Evolutionary conservation across 148 eudicot species (phyloP).

Genomic region (Mesembryanthemum crystallinum): DNA sequence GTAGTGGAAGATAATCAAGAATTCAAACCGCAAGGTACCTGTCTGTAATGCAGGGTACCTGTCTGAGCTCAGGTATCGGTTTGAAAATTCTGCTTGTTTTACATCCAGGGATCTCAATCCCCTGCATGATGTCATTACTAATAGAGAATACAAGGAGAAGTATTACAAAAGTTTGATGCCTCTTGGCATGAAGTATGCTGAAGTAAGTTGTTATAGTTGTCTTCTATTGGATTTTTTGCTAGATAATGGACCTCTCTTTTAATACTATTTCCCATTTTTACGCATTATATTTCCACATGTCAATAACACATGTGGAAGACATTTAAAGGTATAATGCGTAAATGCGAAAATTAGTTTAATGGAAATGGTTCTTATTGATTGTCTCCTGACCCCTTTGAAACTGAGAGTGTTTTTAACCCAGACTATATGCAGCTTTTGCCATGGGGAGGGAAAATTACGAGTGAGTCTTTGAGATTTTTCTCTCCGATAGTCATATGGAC

Average conservation of each 20-base stretch:
- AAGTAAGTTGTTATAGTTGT: slow-evolving; percentile 39
- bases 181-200: slow-evolving; percentile 68
- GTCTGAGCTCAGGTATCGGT: background rate
- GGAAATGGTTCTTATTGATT: background rate
- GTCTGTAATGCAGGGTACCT: background rate
- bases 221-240: background rate
- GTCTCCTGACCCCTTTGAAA: slow-evolving; percentile 21
- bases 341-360: no score
- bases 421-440: slow-evolving; percentile 86
- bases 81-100: slow-evolving; percentile 8
- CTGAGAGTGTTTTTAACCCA: slow-evolving; percentile 42
- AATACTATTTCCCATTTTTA: no score
- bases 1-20: background rate
- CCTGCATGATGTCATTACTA: slow-evolving; percentile 59
- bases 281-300: no score
- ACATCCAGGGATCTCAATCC: slow-evolving; percentile 85
- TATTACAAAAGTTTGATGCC: slow-evolving; percentile 62
- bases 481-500: slow-evolving; percentile 96
- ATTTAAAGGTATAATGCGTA: no score
- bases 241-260: no score
- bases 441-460: slow-evolving; percentile 95
- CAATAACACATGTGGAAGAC: no score
- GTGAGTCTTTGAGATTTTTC: slow-evolving; percentile 88
- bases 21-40: background rate
- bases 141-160: slow-evolving; percentile 70